Evolutionary conservation across 257 asterid genomes (phyloP), one percentile per base, ranked within the genome.

Genomic region (Fraxinus excelsior): DNA sequence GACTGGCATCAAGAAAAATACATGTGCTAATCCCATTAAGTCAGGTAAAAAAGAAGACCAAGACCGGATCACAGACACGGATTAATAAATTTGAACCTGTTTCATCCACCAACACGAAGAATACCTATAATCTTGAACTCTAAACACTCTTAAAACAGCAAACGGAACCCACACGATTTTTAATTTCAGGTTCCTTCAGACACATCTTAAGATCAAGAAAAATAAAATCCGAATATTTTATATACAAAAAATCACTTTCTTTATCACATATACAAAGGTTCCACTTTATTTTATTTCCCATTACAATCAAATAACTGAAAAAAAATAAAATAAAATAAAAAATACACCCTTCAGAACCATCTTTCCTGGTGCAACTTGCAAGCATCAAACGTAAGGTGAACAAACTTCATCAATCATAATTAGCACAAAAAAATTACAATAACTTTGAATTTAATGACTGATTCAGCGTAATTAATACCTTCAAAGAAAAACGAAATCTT

Each of bases 381-480:
- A 56, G 31, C 23, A 58, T 58, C 66, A 7, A 58, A 60, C 25
- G n/a, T 23, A 10, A 60, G 31, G 26, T 5, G 23, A 60, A 10
- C 31, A 60, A 21, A 60, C 14, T 58, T 58, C 11, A 58, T 21
- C 29, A 19, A 6, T 58, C 66, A 23, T 60, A 60, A 60, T 60
- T 60, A 60, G 28, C 67, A 60, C 29, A 8, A 3, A 21, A 8
- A 60, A 21, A 23, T 7, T 21, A 60, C 13, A 8, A 23, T 7
- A 25, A 7, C 3, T 9, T 21, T 0, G 9, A 23, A 7, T 60
- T 38, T 38, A 38, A 38, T 38, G 42, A 38, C 42, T 11, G 2
- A 38, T 37, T 38, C 60, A 56, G 23, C 67, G 23, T 6, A 40
- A 31, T 21, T 13, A 71, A 74, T 86, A 93, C 99, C 99, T 93